A percentile compares a stretch with the other conserved stretches of the same genome.
Conservation (phyloP, 176 grass and related monocot species). For the Aegilops sharonensis region DNA sequence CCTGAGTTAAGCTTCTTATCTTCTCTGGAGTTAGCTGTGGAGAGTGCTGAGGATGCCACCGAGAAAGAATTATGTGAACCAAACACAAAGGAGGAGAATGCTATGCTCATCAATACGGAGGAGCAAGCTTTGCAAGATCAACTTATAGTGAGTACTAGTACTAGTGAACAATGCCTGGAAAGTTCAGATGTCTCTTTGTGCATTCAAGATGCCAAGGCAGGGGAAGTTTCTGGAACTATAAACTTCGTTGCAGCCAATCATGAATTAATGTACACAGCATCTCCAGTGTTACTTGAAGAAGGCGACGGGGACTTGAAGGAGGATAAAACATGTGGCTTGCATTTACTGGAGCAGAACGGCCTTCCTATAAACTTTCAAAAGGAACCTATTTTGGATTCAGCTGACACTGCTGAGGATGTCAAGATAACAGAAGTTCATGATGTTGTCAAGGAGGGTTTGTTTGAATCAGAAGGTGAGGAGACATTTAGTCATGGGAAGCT, state of each 20-base stretch:
- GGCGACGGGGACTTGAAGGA: not conserved
- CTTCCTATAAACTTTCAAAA: not conserved
- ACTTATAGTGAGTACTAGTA: not conserved
- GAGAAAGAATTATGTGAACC: slow-evolving; percentile 10
- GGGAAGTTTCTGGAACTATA: not conserved
- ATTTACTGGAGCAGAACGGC: not conserved
- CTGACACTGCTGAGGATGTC: not conserved
- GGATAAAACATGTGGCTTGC: slow-evolving; percentile 1
- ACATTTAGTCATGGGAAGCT: not conserved
- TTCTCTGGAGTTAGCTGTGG: slow-evolving; percentile 10
- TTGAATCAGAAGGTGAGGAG: not conserved
- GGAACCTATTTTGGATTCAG: slow-evolving; percentile 1
- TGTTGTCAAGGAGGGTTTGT: not conserved
- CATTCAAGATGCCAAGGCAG: not conserved
- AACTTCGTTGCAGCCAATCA: not conserved
- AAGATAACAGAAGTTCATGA: not conserved
- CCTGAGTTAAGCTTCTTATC: slow-evolving; percentile 11
- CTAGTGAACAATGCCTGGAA: not conserved
- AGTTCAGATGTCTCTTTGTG: slow-evolving; percentile 1
- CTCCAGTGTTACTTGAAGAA: slow-evolving; percentile 2
- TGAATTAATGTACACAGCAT: slow-evolving; percentile 10
- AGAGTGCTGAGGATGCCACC: not conserved
- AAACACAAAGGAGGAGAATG: not conserved
- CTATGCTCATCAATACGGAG: not conserved
- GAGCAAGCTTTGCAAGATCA: not conserved